Evolutionary conservation across 225 moss, liverwort and hornwort species (phyloP), one percentile per base, ranked within the genome.

Genomic region (Antitrichia curtipendula): DNA sequence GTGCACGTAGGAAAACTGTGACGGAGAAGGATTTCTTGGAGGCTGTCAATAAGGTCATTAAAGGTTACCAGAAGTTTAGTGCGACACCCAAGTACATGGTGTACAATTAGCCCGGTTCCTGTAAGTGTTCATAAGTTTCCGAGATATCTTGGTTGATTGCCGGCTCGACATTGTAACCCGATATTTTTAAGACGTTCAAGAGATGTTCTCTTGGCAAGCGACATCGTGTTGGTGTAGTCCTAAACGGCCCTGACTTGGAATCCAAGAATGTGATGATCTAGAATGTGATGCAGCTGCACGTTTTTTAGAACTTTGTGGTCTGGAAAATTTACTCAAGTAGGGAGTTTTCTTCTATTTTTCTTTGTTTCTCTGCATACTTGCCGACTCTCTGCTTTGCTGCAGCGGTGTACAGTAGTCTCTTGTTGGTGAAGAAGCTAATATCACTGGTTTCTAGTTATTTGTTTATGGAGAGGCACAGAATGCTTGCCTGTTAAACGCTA

Each of bases 71-170:
- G 91, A 96, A 97, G 87, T 96, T 97, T 90, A 95, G 95, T 93
- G 98, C 98, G 53, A 98, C 98, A 84, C 98, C 98, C 32, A 98
- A 98, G 93, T 98, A 98, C 84, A 98, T 96, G 98, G 98, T 97
- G 81, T 96, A 97, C 91, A 97, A 96, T 88, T 97, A 92, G 89
- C 54, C 71, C 80, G 61, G 83, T 61, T 69, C 79, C 62, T 80
- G 82, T 50, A 81, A 90, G 69, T 86, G 75, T 84, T 75, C 81
- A 86, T 90, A 81, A 84, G 84, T 81, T 92, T 75, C 84, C 57
- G 36, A 80, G 80, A 83, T 86, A 75, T 69, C 61, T 83, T 88
- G 78, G 71, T 89, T 88, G 65, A 60, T 82, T 89, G 83, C 60
- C 77, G 53, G 81, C 81, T 74, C 75, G 75, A 69, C 84, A 76